Base-by-base conservation (phyloP, 805 yeast genomes). In the Barnettozyma salicaria region DNA sequence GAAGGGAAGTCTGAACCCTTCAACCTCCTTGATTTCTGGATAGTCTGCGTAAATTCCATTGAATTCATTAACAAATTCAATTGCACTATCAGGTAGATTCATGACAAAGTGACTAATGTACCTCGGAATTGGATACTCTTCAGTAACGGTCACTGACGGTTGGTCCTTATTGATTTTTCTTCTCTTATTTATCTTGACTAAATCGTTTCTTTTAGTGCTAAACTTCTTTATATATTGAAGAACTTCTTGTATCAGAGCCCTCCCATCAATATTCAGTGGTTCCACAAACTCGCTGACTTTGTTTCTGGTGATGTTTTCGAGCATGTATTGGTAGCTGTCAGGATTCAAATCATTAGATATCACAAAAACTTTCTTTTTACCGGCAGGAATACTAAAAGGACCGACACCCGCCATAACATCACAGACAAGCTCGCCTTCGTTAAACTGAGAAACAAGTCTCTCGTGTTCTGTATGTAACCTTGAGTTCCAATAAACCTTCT, bases 381-480 rank as follows among this genome's bases (percentile, higher is more conserved):
- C 97, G 1, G 97, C 95, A 0, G 99, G 99, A 1, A 92, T 76
- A 2, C 95, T 90, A 65, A 94, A 92, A 5, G 99, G 99, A 0
- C 99, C 99, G 2, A 92, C 97, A 32, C 99, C 99, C 1, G 96
- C 97, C 76, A 94, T 85, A 0, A 88, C 97, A 64, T 92, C 99
- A 51, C 87, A 86, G 0, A 94, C 83, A 6, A 87, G 83, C 41
- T 81, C 82, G 8, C 82, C 81, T 4, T 74, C 67, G 28, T 72
- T 50, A 50, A 84, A 81, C 26, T 61, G 54, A 2, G 62, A 56
- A 4, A 92, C 80, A 29, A 92, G 62, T 41, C 97, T 67, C 32
- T 78, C 90, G 59, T 92, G 99, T 53, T 92, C 99, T 1, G 96
- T 85, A 48, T 88, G 90, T 34, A 92, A 67, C 48, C 98, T 73